Conservation (phyloP, 306 rosid species). For the Delonix regia region DNA sequence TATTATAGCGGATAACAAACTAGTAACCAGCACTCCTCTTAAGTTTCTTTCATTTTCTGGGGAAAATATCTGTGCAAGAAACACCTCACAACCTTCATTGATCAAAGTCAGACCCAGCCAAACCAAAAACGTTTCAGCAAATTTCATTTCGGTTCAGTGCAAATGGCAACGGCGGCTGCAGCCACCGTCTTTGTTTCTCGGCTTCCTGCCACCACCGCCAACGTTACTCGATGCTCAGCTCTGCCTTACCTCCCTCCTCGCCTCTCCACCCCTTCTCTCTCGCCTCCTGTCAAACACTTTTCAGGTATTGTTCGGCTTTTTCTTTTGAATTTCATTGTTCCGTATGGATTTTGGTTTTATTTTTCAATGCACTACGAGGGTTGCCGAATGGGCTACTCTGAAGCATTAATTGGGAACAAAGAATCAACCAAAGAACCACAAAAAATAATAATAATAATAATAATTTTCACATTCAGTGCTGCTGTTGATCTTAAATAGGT, state of each 20-base stretch:
- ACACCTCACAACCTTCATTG: neutral
- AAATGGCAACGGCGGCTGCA: slow-evolving; percentile 64
- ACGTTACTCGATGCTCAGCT: slow-evolving; percentile 63
- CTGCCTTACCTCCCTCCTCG: slow-evolving; percentile 84
- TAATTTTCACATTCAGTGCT: too few relatives aligned
- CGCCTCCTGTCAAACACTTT: slow-evolving; percentile 48
- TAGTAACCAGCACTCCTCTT: neutral
- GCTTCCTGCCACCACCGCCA: slow-evolving; percentile 41
- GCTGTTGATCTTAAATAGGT: too few relatives aligned
- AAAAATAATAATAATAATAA: too few relatives aligned
- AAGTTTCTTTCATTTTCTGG: neutral
- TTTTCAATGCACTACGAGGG: too few relatives aligned
- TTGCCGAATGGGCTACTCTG: too few relatives aligned
- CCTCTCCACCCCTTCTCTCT: slow-evolving; percentile 49
- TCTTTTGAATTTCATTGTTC: neutral
- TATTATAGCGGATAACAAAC: slow-evolving; percentile 49
- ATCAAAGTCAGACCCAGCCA: slow-evolving; percentile 18
- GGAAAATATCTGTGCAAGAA: neutral
- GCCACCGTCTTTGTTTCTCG: slow-evolving; percentile 61
- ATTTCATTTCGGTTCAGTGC: neutral
- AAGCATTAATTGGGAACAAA: too few relatives aligned
- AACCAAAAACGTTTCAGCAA: neutral
- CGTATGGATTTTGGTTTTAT: neutral
- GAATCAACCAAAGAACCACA: too few relatives aligned
- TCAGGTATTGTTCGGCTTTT: slow-evolving; percentile 48